Conservation (phyloP, 805 yeast genomes). For the Groenewaldozyma tartarivorans region DNA sequence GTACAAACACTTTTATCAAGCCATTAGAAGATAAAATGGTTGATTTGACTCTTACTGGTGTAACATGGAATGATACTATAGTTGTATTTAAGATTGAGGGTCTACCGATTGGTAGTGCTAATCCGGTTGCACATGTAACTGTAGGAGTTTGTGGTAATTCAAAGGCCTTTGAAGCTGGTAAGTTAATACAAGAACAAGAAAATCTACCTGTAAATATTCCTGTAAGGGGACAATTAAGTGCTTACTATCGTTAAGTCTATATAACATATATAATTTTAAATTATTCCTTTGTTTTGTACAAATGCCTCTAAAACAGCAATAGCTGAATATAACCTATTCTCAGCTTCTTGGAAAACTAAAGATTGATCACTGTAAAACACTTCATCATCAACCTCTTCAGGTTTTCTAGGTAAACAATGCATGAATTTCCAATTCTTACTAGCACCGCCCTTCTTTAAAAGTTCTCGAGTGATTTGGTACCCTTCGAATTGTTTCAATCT, state of each 20-base stretch:
- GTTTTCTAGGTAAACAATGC: conserved; percentile 97
- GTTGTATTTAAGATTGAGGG: background rate
- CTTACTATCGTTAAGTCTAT: background rate
- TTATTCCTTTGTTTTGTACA: conserved; percentile 66
- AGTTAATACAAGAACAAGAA: background rate
- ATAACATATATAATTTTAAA: background rate
- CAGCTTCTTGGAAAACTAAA: conserved; percentile 90
- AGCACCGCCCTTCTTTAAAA: conserved; percentile 52
- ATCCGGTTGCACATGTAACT: conserved; percentile 59
- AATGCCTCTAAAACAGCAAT: conserved; percentile 88
- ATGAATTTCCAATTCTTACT: conserved; percentile 72
- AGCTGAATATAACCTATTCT: conserved; percentile 92
- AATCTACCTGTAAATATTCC: background rate
- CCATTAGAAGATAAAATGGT: too few relatives aligned
- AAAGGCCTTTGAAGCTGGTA: conserved; percentile 46
- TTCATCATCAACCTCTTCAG: conserved; percentile 88
- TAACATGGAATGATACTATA: background rate
- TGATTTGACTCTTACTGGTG: background rate
- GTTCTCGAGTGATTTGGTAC: conserved; percentile 67
- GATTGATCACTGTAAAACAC: conserved; percentile 80
- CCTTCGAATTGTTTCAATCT: conserved; percentile 77
- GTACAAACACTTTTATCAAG: too few relatives aligned
- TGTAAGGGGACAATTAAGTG: background rate
- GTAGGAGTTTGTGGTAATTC: conserved; percentile 47
- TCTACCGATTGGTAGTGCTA: conserved; percentile 24